phyloP scores from a whole-genome alignment of 202 grass and related monocot species.

The Bolboschoenoplectus hybrid region DNA sequence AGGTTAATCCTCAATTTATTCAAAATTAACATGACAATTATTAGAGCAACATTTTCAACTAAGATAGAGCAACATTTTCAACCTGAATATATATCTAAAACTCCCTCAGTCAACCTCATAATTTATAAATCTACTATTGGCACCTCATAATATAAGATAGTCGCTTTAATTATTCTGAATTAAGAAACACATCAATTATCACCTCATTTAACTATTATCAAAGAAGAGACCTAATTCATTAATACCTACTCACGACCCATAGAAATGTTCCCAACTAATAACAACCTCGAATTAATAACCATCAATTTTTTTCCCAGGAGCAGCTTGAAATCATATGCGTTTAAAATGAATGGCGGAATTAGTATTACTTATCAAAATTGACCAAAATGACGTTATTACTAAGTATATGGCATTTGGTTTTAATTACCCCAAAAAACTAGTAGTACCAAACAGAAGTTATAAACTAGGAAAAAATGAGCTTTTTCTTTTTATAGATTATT shows the following conservation, averaged over 20 bases:
- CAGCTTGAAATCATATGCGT: not conserved
- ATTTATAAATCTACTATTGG: not conserved
- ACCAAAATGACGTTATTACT: not conserved
- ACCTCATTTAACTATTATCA: slow-evolving; percentile 8
- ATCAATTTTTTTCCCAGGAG: not conserved
- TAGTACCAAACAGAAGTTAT: not conserved
- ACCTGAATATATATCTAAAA: not conserved
- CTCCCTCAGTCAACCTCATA: not conserved
- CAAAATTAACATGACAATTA: not conserved
- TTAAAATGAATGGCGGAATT: not conserved
- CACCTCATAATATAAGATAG: not conserved
- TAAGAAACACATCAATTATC: not conserved
- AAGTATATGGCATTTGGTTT: slow-evolving; percentile 1
- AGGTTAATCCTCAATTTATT: not conserved
- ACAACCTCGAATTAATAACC: slow-evolving; percentile 15
- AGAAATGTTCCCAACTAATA: slow-evolving; percentile 2
- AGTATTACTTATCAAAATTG: not conserved
- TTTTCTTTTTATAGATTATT: slow-evolving; percentile 41
- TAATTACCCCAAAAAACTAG: not conserved
- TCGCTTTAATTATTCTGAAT: not conserved
- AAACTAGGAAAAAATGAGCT: slow-evolving; percentile 25
- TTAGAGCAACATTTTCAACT: not conserved
- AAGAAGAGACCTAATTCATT: not conserved
- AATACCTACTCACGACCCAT: not conserved
- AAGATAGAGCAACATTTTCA: not conserved